phyloP scores from a whole-genome alignment of 1,284 basidiomycete genomes.

The Ganoderma lucidum region DNA sequence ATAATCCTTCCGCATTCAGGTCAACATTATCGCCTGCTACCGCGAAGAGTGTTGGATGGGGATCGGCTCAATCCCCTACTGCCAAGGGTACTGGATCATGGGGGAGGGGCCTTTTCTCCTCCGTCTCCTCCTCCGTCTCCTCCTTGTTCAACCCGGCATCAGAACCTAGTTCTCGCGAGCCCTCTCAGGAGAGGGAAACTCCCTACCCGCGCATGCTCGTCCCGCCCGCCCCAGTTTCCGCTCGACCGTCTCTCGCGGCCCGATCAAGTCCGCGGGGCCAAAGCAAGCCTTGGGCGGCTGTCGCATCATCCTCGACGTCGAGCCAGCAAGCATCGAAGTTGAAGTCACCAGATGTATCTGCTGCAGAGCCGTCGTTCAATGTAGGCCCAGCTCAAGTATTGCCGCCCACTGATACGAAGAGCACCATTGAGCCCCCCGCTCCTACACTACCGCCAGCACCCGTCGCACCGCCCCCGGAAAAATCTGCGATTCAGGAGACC shows the following conservation, averaged over 20 bases:
- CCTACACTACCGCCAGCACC: background rate
- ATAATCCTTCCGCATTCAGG: background rate
- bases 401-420: background rate
- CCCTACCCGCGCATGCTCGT: background rate
- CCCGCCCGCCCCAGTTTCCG: background rate
- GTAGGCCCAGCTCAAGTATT: background rate
- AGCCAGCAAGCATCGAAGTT: background rate
- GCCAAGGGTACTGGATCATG: background rate
- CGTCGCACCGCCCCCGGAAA: background rate
- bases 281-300: background rate
- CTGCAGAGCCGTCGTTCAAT: background rate
- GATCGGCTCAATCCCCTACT: background rate
- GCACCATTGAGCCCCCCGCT: background rate
- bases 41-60: background rate
- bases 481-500: too few relatives aligned
- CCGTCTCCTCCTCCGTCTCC: background rate
- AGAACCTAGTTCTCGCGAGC: slow-evolving; percentile 1
- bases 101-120: background rate
- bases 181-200: slow-evolving; percentile 12
- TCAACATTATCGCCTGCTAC: background rate
- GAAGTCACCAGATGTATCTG: background rate
- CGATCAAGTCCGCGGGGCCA: background rate
- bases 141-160: background rate
- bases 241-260: background rate
- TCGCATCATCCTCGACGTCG: background rate